Evolutionary conservation across 805 yeast species (phyloP).

Genomic region (Maudiozyma bulderi): DNA sequence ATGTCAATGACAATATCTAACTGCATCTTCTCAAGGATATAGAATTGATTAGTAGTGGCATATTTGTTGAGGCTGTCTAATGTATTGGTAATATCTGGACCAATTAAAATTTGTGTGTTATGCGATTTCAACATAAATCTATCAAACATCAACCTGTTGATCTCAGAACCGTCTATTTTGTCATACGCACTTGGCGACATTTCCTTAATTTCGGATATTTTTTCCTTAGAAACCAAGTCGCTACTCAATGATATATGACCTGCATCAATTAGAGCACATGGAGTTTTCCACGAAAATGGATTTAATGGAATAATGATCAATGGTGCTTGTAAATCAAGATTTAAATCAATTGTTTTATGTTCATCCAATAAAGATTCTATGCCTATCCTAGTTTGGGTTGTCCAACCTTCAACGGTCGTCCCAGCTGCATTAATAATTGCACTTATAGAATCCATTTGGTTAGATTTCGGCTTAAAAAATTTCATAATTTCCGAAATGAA

Average conservation of each 20-base stretch:
- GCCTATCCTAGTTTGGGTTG: constrained; percentile 84
- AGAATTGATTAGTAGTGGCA: constrained; percentile 33
- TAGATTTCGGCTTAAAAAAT: constrained; percentile 82
- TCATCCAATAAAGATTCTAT: constrained; percentile 89
- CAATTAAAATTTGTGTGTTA: constrained; percentile 83
- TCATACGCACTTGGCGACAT: constrained; percentile 66
- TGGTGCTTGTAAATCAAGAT: constrained; percentile 90
- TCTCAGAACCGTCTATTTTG: constrained; percentile 32
- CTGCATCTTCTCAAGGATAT: constrained; percentile 67
- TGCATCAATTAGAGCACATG: constrained; percentile 88
- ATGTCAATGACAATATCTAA: constrained; percentile 67
- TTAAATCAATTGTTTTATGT: constrained; percentile 80
- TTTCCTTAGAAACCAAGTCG: constrained; percentile 64
- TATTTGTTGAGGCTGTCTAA: constrained; percentile 56
- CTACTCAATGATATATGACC: constrained; percentile 85
- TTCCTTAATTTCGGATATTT: constrained; percentile 58
- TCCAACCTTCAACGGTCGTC: constrained; percentile 82
- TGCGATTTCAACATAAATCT: constrained; percentile 65
- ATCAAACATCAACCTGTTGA: constrained; percentile 82
- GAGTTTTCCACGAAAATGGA: constrained; percentile 68
- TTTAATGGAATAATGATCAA: constrained; percentile 78
- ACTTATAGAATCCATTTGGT: constrained; percentile 78
- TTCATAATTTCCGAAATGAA: constrained; percentile 64
- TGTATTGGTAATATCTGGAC: constrained; percentile 69
- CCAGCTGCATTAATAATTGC: constrained; percentile 92